Percentiles rank a stretch among this genome's conserved stretches.
These are phyloP conservation scores for Canavalia gladiata DNA, from an alignment of 306 rosid species.

Conservation along the genomic window DNA sequence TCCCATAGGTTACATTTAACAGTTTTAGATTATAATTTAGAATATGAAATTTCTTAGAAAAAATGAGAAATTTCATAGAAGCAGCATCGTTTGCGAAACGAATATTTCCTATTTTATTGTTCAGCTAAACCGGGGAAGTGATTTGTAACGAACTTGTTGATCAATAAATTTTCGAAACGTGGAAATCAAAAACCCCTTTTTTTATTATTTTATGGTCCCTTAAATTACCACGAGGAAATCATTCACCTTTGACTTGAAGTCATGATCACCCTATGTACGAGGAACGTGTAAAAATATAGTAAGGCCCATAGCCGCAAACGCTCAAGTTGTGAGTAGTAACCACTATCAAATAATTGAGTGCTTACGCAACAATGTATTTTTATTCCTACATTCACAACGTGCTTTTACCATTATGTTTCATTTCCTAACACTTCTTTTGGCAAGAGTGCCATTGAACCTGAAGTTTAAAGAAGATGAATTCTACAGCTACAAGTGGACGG, in stretches of 20 bases:
- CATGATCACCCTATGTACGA: constrained; percentile 41
- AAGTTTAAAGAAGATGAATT: constrained; percentile 43
- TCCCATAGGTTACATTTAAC: neutral
- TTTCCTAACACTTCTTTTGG: constrained; percentile 9
- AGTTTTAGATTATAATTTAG: neutral
- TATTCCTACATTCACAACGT: constrained; percentile 17
- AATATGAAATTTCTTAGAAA: neutral
- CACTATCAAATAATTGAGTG: constrained; percentile 50
- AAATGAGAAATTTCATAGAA: neutral
- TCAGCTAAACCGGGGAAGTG: constrained; percentile 5
- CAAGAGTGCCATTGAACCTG: neutral
- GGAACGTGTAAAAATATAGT: constrained; percentile 33
- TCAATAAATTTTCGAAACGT: constrained; percentile 34
- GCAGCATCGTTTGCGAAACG: neutral
- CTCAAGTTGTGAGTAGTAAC: neutral
- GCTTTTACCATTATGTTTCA: constrained; percentile 35
- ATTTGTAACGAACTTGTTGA: neutral
- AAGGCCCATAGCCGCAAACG: neutral
- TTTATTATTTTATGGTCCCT: neutral
- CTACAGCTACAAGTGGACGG: constrained; percentile 48
- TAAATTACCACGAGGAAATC: constrained; percentile 24
- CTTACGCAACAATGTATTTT: constrained; percentile 48
- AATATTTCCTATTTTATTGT: neutral
- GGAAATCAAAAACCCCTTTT: constrained; percentile 19
- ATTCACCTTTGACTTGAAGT: constrained; percentile 41